Percentiles rank a stretch among this genome's conserved stretches.
phyloP scores from a whole-genome alignment of 2,329 filamentous ascomycete genomes.

The Fusarium sororula region DNA sequence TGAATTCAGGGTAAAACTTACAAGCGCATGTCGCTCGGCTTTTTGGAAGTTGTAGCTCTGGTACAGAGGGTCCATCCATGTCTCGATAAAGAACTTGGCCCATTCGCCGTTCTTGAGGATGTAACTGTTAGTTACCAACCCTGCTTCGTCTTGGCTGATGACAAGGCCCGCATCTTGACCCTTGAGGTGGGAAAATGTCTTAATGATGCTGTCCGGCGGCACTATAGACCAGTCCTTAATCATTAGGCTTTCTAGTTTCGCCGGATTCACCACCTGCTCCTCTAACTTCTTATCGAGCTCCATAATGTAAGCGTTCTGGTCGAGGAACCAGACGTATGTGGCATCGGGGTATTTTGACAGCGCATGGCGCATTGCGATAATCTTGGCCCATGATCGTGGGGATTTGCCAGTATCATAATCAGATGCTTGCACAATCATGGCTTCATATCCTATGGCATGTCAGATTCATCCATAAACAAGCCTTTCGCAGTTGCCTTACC shows the following conservation, averaged over 20 bases:
- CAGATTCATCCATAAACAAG: not conserved
- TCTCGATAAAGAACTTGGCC: conserved; percentile 91
- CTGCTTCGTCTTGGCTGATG: conserved; percentile 84
- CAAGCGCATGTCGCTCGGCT: conserved; percentile 89
- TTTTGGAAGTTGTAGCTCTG: conserved; percentile 96
- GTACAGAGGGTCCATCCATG: conserved; percentile 96
- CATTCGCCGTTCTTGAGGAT: conserved; percentile 86
- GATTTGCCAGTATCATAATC: conserved; percentile 76
- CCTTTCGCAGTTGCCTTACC: conserved; percentile 63
- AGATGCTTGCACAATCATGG: conserved; percentile 80
- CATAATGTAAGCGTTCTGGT: conserved; percentile 89
- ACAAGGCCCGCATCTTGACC: conserved; percentile 82
- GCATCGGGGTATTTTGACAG: conserved; percentile 81
- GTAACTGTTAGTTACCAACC: conserved; percentile 80
- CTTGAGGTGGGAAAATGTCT: conserved; percentile 86
- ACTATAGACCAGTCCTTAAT: conserved; percentile 86
- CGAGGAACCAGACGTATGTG: conserved; percentile 87
- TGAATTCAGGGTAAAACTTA: conserved; percentile 52
- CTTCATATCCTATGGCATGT: conserved; percentile 77
- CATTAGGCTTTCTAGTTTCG: conserved; percentile 79
- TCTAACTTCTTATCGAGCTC: conserved; percentile 76
- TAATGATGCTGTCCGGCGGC: conserved; percentile 95
- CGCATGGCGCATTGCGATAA: conserved; percentile 89
- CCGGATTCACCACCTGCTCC: conserved; percentile 73
- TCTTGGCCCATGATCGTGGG: conserved; percentile 74